These are phyloP conservation scores for Solanum infundibuliforme DNA, from an alignment of 257 asterid species.

Conservation along the genomic window DNA sequence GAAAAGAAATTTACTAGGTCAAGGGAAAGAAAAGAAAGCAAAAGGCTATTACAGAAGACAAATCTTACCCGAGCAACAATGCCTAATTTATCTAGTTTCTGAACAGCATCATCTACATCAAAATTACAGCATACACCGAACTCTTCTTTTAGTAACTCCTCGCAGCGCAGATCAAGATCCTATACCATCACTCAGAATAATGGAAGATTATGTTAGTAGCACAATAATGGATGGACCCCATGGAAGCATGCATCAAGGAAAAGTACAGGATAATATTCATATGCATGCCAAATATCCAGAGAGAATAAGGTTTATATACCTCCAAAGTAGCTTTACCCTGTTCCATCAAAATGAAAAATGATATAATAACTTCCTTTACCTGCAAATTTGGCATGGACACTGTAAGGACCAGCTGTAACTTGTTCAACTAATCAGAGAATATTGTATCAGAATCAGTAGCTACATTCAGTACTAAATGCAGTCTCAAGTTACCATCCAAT, in stretches of 20 bases:
- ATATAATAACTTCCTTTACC: constrained; percentile 96
- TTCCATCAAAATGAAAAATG: constrained; percentile 90
- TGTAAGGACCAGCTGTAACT: not conserved
- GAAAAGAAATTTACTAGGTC: not conserved
- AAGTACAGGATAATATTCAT: not conserved
- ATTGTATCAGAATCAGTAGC: constrained; percentile 2
- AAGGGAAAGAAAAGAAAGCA: not conserved
- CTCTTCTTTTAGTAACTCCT: constrained; percentile 82
- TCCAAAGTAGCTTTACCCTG: constrained; percentile 92
- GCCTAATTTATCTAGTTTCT: constrained; percentile 83
- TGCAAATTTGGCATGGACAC: constrained; percentile 28
- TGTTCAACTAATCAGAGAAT: not conserved
- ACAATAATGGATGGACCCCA: not conserved
- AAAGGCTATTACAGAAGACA: not conserved
- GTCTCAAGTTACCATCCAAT: not conserved
- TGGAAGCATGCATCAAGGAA: not conserved
- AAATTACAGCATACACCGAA: constrained; percentile 77
- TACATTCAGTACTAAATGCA: constrained; percentile 1
- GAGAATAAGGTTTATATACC: constrained; percentile 27
- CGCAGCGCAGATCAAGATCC: constrained; percentile 92
- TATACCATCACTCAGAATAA: constrained; percentile 7
- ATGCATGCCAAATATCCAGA: constrained; percentile 5
- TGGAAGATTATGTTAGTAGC: not conserved
- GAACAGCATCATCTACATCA: constrained; percentile 91
- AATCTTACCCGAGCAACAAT: constrained; percentile 74